Base-by-base conservation (phyloP, 805 yeast genomes). In the Blastobotrys chiropterorum region DNA sequence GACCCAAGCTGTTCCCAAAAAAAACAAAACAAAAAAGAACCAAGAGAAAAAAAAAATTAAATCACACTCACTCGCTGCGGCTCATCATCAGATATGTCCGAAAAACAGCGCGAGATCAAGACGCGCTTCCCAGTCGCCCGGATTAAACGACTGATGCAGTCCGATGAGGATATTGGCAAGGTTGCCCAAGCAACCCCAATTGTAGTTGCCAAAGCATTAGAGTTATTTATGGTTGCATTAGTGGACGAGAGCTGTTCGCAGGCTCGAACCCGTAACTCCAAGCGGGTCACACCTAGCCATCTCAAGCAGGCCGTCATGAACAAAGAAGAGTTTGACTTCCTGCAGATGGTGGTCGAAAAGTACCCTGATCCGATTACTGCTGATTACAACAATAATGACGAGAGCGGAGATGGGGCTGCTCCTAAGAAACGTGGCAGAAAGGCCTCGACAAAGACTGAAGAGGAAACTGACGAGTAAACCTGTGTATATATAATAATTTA, bases 131-230 rank as follows among this genome's bases (percentile, higher is more conserved):
- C 75, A 4, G 73, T 72, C 46, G 98, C 98, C 2, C 80, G 98
- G 56, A 90, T 94, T 62, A 94, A 94, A 73, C 88, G 94, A 62
- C 81, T 94, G 53, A 92, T 94, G 97, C 99, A 94, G 66, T 83
- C 95, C 26, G 99, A 94, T 68, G 99, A 94, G 57, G 99, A 94
- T 57, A 90, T 94, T 44, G 99, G 99, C 2, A 94, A 94, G 66
- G 98, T 94, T 3, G 97, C 99, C 2, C 97, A 90, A 65, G 97
- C 97, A 1, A 95, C 99, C 1, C 99, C 99, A 0, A 86, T 92
- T n/a, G 92, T 92, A 15, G 96, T 94, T 6, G 97, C 98, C 5
- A 79, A 97, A 56, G 96, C 99, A 0, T 74, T 94, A 49, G 98
- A 94, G 70, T 78, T 89, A 55, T 94, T 94, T 66, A 81, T 94